Evolutionary conservation across 192 early-diverging fungal genomes (phyloP), one percentile per base, ranked within the genome.

Genomic region (Coemansia sp.): DNA sequence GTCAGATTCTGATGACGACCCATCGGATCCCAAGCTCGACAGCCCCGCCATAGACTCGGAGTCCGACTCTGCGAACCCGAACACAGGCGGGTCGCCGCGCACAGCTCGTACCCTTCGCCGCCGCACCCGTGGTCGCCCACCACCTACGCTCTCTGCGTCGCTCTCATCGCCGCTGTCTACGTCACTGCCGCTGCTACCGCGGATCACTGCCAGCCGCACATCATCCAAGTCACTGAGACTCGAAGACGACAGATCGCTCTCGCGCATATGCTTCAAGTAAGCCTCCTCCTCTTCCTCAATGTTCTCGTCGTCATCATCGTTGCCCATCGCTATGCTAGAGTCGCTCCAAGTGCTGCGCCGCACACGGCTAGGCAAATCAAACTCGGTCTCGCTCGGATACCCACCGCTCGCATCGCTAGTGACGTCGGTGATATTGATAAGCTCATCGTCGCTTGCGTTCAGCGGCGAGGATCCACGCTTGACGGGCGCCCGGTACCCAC

Each of bases 341-440:
- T 71, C 78, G 72, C 73, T 42, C 39, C 40, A 51, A 31, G 60
- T 7, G 34, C 48, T 18, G 24, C 31, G 38, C 14, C 26, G 48
- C 39, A 16, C 38, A 24, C 26, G 42, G 65, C 50, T 66, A 3
- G 60, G 65, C 26, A 65, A 59, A 36, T 81, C 78, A 63, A 74
- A 74, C 62, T 81, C 78, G 2, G 78, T 75, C 31, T 81, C 78
- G 62, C 78, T 81, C 8, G 65, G 58, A 26, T 37, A 46, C 16
- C 64, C 78, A 6, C 16, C 66, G 39, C 62, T 66, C 10, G 65
- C 38, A 60, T 81, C 78, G 40, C 78, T 81, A 14, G 78, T 81
- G 13, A 75, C 66, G 35, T 81, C 78, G 3, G 78, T 81, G 63
- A 81, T 81, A 56, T 81, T 81, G 53, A 81, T 69, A 58, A 81